Percentiles rank a stretch among this genome's conserved stretches.
phyloP scores from a whole-genome alignment of 768 basidiomycete genomes.

The Mycena maculata region DNA sequence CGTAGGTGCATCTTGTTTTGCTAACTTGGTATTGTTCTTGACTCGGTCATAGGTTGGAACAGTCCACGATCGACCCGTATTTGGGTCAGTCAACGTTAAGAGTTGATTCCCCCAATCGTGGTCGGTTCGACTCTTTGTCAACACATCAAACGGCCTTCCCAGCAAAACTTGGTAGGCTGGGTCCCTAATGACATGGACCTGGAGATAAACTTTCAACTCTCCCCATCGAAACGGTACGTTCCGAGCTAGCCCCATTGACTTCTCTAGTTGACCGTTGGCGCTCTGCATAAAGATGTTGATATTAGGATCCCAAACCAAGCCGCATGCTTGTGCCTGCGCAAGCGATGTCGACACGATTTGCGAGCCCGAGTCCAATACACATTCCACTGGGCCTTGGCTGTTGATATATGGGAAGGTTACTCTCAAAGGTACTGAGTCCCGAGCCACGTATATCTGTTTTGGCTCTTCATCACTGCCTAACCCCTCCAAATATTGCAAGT shows the following conservation, averaged over 20 bases:
- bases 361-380: slow-evolving; percentile 41
- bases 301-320: slow-evolving; percentile 33
- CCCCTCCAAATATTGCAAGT: slow-evolving; percentile 20
- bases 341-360: slow-evolving; percentile 42
- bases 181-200: slow-evolving; percentile 43
- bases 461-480: background rate
- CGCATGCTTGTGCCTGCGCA: slow-evolving; percentile 21
- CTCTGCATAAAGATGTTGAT: slow-evolving; percentile 41
- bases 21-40: background rate
- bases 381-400: slow-evolving; percentile 33
- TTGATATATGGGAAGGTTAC: slow-evolving; percentile 28
- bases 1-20: slow-evolving; percentile 22
- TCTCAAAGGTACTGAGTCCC: slow-evolving; percentile 7
- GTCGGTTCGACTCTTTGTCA: slow-evolving; percentile 39
- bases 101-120: slow-evolving; percentile 33
- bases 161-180: slow-evolving; percentile 44
- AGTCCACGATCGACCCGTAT: slow-evolving; percentile 25
- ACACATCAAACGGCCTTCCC: slow-evolving; percentile 45
- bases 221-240: slow-evolving; percentile 43
- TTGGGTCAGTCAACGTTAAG: slow-evolving; percentile 42
- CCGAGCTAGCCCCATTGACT: slow-evolving; percentile 39
- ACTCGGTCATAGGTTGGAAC: slow-evolving; percentile 25
- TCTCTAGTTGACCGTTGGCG: slow-evolving; percentile 38
- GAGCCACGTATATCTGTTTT: slow-evolving; percentile 14
- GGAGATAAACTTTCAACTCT: slow-evolving; percentile 38